Evolutionary conservation across 441 rosid genomes (phyloP), one percentile per base, ranked within the genome.

Genomic region (Adansonia rubrostipa): DNA sequence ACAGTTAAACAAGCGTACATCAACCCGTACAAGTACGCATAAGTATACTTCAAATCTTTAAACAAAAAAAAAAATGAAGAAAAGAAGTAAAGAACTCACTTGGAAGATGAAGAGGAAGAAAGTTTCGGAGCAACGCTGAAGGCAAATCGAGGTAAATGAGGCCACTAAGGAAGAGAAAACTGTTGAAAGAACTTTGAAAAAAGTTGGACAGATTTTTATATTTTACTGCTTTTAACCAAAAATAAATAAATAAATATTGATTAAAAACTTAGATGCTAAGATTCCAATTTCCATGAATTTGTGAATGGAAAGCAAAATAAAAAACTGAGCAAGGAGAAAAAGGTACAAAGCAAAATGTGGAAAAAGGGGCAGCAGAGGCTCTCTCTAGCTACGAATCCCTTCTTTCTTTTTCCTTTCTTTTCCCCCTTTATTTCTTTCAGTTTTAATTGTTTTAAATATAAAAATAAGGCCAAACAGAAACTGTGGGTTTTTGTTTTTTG

Each of bases 211-310:
- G 68, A 51, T 28, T 64, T 79, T 63, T 13, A 40, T 36, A 63
- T 13, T 72, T 54, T n/a, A 33, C 17, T 53, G 11, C 20, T 33
- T 24, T 71, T 71, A 54, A 56, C 5, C 9, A 56, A 45, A 62
- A 62, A 62, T 62, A 45, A 42, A 70, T 56, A 28, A 19, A 62
- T 4, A 74, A 3, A 66, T 10, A 80, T 70, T 65, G 70, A 69
- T 80, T 80, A 78, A 76, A 69, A 85, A 76, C 96, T 88, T 88
- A 84, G 42, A 83, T 58, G 89, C 77, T 88, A 93, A 92, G 98
- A 81, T 87, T 92, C 87, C 64, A 60, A 20, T 22, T 22, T 60
- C 64, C 82, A 65, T 24, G 87, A 72, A 83, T 50, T 78, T 69
- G 24, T 48, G 44, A 69, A 51, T 66, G 42, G 58, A 14, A 57